Percentiles rank a stretch among this genome's conserved stretches.
Evolutionary conservation across 768 basidiomycete genomes (phyloP).

Genomic region (Trametes punicea): DNA sequence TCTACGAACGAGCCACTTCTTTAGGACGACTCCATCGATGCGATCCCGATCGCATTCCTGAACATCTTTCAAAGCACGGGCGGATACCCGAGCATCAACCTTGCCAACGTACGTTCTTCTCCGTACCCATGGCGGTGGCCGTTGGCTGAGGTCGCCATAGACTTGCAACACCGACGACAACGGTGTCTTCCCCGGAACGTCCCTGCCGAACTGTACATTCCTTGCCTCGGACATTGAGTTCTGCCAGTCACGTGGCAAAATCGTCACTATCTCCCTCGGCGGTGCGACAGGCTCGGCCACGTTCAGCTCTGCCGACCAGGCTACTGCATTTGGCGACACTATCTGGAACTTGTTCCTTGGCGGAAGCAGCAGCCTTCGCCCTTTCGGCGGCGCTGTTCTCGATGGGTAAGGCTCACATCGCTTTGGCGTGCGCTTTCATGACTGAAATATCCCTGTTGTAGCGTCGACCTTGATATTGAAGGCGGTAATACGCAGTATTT

Average conservation of each 20-base stretch:
- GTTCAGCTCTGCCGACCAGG: conserved; percentile 57
- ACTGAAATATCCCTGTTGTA: conserved; percentile 4
- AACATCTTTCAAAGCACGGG: conserved; percentile 56
- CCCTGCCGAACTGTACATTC: conserved; percentile 56
- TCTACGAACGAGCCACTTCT: not conserved
- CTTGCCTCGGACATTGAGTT: conserved; percentile 57
- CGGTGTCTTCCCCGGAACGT: conserved; percentile 56
- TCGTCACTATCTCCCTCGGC: conserved; percentile 37
- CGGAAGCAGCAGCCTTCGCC: conserved; percentile 55
- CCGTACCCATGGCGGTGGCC: too few species aligned
- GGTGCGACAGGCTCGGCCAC: conserved; percentile 58
- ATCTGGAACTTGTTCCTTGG: conserved; percentile 76
- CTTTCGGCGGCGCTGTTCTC: conserved; percentile 67
- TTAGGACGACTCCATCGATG: conserved; percentile 54
- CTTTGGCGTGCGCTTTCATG: not conserved
- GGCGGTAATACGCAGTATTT: conserved; percentile 41
- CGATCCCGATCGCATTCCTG: conserved; percentile 59
- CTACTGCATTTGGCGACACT: conserved; percentile 54
- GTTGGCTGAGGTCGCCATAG: conserved; percentile 36
- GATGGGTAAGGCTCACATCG: conserved; percentile 50
- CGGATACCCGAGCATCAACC: conserved; percentile 53
- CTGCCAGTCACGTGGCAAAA: conserved; percentile 49
- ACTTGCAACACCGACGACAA: conserved; percentile 58
- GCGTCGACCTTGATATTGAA: conserved; percentile 71
- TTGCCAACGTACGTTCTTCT: conserved; percentile 47